Evolutionary conservation across 2,329 filamentous ascomycete genomes (phyloP).

Genomic region (Colletotrichum salicis): DNA sequence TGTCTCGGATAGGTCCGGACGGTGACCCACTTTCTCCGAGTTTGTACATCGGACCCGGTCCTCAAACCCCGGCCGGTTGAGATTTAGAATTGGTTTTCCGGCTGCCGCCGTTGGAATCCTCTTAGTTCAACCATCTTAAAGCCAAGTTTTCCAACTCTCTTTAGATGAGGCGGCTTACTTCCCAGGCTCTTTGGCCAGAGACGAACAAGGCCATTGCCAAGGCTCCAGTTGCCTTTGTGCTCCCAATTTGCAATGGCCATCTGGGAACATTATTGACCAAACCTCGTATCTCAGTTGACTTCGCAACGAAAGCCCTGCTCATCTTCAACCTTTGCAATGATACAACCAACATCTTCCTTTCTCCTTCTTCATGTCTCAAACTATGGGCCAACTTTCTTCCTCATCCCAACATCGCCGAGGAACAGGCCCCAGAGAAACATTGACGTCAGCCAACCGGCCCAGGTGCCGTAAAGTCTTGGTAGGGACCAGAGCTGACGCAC

Average conservation of each 20-base stretch:
- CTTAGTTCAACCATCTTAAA: no score
- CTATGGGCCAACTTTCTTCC: neutral
- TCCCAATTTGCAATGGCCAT: no score
- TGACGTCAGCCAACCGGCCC: constrained; percentile 15
- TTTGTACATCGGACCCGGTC: neutral
- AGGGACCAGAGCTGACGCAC: constrained; percentile 22
- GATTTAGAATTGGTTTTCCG: neutral
- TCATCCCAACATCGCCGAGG: no score
- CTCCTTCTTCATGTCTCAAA: neutral
- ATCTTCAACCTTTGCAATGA: neutral
- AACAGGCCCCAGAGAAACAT: neutral
- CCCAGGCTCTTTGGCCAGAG: no score
- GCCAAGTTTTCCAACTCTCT: no score
- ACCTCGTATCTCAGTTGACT: no score
- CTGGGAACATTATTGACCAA: no score
- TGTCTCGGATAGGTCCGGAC: no score
- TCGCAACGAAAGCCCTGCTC: neutral
- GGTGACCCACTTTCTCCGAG: no score
- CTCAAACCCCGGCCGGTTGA: neutral
- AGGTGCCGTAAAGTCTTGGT: constrained; percentile 1
- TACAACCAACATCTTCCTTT: neutral
- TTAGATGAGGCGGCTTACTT: no score
- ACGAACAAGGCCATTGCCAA: no score
- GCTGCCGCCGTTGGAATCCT: neutral
- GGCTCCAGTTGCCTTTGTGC: no score